Base-by-base conservation (phyloP, 352 stramenopile species). In the Pythium phragmiticola region DNA sequence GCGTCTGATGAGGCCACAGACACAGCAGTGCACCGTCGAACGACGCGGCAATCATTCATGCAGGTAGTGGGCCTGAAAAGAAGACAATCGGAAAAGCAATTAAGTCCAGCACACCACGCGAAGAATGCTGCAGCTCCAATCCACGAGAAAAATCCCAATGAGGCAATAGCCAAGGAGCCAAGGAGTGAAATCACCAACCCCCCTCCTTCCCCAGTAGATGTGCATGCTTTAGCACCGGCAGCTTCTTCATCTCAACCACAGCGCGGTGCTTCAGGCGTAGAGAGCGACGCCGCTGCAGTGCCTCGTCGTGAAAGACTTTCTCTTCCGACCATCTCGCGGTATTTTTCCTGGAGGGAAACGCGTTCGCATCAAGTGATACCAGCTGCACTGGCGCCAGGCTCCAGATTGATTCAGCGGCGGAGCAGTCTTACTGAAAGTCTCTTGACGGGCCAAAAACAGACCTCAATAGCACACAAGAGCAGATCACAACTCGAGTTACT, bases 151-250 rank as follows among this genome's bases (percentile, higher is more conserved):
- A 12, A 16, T 52, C 46, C 9, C 6, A 52, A 23, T 26, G 28
- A 55, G 28, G 3, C 48, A 28, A 9, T 11, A 11, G 8, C 8
- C 23, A 37, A 37, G 23, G 36, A 23, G 26, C 21, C 47, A 12
- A 7, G n/a, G 16, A 53, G 3, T 12, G 23, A 53, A 53, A 53
- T 50, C 43, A 30, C 2, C 43, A 50, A 2, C 3, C 23, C 9
- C 12, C 42, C 51, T 4, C 34, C 51, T 4, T 11, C 12, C 2
- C 34, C 28, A 0, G 4, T 56, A 23, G 49, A 23, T 6, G 5
- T 26, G 36, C 5, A 12, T 3, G 49, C 12, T 82, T 68, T 63
- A 80, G 13, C 51, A 75, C 19, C 34, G 36, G 39, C 7, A 17
- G 17, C 4, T 7, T n/a, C 19, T 46, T 14, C 14, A 12, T 14